Conservation (phyloP, 768 basidiomycete genomes). For the Lactarius sanguifluus region DNA sequence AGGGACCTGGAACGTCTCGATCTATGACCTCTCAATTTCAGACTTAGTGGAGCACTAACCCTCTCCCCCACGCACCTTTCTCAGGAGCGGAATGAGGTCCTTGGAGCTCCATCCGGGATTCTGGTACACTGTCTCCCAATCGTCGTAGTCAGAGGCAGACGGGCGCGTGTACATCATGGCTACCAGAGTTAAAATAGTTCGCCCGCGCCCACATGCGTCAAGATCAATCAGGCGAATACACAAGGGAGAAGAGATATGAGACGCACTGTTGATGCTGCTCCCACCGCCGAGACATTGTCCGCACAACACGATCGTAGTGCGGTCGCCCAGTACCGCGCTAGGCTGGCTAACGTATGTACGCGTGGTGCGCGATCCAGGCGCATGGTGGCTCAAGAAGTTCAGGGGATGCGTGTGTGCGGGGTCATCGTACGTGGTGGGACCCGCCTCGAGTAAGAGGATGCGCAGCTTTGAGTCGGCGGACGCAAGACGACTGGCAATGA, state of each 20-base stretch:
- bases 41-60: background rate
- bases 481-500: conserved; percentile 55
- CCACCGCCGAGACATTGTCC: conserved; percentile 62
- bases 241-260: background rate
- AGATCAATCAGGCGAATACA: background rate
- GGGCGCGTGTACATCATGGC: conserved; percentile 57
- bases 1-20: conserved; percentile 41
- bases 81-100: conserved; percentile 55
- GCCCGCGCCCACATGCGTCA: fast-evolving
- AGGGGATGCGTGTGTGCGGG: conserved; percentile 54
- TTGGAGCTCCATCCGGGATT: conserved; percentile 63
- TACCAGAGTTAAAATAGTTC: background rate
- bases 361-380: conserved; percentile 42
- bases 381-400: conserved; percentile 46
- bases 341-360: conserved; percentile 42
- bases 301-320: conserved; percentile 43
- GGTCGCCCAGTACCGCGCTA: conserved; percentile 46
- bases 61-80: conserved; percentile 43
- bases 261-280: conserved; percentile 56
- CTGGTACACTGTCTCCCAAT: conserved; percentile 34
- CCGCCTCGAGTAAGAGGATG: conserved; percentile 62
- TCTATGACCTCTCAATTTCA: conserved; percentile 29
- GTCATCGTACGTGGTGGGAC: conserved; percentile 48
- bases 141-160: conserved; percentile 59
- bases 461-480: conserved; percentile 52